A percentile compares a stretch with the other conserved stretches of the same genome.
phyloP scores from a whole-genome alignment of 108 stramenopile genomes.

The Mayamaea pseudoterrestris region DNA sequence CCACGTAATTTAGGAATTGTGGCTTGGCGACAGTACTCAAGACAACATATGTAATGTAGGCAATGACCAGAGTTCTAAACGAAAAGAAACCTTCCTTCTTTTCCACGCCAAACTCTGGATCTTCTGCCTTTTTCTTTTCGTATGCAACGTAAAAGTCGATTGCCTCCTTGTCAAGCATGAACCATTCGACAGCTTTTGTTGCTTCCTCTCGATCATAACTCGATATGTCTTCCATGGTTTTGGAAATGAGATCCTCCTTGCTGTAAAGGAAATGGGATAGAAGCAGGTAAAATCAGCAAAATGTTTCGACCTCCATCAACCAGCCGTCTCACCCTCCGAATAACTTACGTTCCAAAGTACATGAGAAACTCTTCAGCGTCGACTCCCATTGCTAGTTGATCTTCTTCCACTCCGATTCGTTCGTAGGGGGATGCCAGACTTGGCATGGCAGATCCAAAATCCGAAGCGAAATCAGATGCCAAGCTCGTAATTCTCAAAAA shows the following conservation, averaged over 20 bases:
- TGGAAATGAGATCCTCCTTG: constrained; percentile 47
- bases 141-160: constrained; percentile 55
- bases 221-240: constrained; percentile 50
- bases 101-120: constrained; percentile 20
- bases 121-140: constrained; percentile 38
- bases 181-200: constrained; percentile 50
- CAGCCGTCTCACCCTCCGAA: too few relatives aligned
- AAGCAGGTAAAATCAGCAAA: neutral
- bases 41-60: constrained; percentile 1
- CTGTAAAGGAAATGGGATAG: constrained; percentile 14
- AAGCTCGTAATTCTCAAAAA: too few relatives aligned
- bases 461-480: too few relatives aligned
- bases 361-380: constrained; percentile 55
- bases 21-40: neutral
- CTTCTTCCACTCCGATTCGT: constrained; percentile 31
- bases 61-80: constrained; percentile 4
- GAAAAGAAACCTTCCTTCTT: constrained; percentile 7
- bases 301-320: too few relatives aligned
- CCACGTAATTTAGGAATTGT: neutral
- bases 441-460: too few relatives aligned
- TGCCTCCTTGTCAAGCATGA: constrained; percentile 71
- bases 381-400: constrained; percentile 60
- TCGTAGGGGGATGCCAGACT: too few relatives aligned
- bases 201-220: constrained; percentile 22
- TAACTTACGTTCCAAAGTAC: constrained; percentile 71